Base-by-base conservation (phyloP, 768 basidiomycete genomes). In the Pholiota microspora region DNA sequence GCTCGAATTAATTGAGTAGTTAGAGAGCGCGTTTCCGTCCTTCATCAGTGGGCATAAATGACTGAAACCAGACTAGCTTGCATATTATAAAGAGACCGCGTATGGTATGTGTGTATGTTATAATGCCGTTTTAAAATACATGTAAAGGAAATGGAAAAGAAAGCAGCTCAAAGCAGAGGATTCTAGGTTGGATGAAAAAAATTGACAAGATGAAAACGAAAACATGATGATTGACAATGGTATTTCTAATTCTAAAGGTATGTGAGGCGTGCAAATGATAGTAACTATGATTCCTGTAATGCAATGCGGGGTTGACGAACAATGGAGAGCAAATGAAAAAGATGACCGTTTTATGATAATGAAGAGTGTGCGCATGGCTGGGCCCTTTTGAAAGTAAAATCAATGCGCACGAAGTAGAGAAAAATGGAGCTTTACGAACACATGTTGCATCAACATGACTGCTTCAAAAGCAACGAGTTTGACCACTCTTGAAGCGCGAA, bases 401-500 rank as follows among this genome's bases (percentile, higher is more conserved):
- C 8, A 42, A 42, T 42, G 21, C 2, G 12, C 7, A 21, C 9
- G 38, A 21, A 4, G 40, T 42, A 16, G 40, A 23, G 6, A 16
- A 4, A 18, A 42, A 42, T 5, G n/a, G 40, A 42, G 7, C n/a
- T 4, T 7, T 18, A 42, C 18, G 7, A 16, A 42, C 21, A 12
- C 21, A 12, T 42, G 8, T 23, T 7, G 23, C 7, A 42, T 42
- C 40, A 13, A 38, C 23, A 23, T 42, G 40, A 23, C 21, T 27
- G 8, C 16, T 4, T 42, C 34, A 54, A 16, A 54, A 47, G 31
- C 53, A 54, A n/a, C 48, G 53, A 18, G 66, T 55, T 51, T 62
- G 67, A 51, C 66, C 56, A 49, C 62, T 51, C 56, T 61, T 63
- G 51, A 67, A 63, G 34, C 63, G 70, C 46, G 69, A 59, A 54